Percentiles rank a stretch among this genome's conserved stretches.
Evolutionary conservation across 2,329 filamentous ascomycete genomes (phyloP).

Genomic region (Akanthomyces muscarius): DNA sequence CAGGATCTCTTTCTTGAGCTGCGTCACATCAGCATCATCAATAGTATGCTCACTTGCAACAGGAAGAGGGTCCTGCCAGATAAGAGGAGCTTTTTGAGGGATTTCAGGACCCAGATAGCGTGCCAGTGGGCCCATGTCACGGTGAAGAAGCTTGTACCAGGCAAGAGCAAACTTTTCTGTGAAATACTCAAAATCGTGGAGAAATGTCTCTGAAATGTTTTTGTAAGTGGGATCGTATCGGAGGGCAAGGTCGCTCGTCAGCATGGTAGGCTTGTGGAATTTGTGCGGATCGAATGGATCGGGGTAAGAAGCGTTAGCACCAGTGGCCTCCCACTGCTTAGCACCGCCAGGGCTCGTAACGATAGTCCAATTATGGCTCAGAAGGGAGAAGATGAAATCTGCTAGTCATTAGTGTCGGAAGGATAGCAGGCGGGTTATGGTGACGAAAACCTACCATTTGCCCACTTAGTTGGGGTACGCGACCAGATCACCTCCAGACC

Average conservation of each 20-base stretch:
- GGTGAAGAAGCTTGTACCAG: constrained; percentile 82
- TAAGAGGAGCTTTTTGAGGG: constrained; percentile 57
- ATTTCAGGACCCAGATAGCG: constrained; percentile 74
- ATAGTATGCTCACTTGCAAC: constrained; percentile 52
- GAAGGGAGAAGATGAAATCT: constrained; percentile 68
- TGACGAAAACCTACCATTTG: constrained; percentile 40
- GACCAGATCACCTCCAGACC: constrained; percentile 80
- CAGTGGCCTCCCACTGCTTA: constrained; percentile 73
- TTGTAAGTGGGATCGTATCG: constrained; percentile 68
- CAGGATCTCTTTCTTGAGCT: constrained; percentile 66
- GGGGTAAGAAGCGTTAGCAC: constrained; percentile 63
- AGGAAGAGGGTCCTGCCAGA: constrained; percentile 74
- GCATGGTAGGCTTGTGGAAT: constrained; percentile 70
- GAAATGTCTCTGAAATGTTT: constrained; percentile 69
- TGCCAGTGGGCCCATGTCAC: constrained; percentile 68
- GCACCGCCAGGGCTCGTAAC: constrained; percentile 71
- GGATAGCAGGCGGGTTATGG: no score
- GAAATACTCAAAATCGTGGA: constrained; percentile 64
- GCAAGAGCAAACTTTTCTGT: constrained; percentile 66
- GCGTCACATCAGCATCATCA: constrained; percentile 56
- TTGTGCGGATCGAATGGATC: constrained; percentile 65
- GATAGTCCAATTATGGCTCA: constrained; percentile 74
- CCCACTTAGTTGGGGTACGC: constrained; percentile 71
- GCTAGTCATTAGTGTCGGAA: not conserved
- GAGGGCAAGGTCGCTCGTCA: constrained; percentile 70